Evolutionary conservation across 306 rosid genomes (phyloP), one percentile per base, ranked within the genome.

Genomic region (Gastrolobium villosum): DNA sequence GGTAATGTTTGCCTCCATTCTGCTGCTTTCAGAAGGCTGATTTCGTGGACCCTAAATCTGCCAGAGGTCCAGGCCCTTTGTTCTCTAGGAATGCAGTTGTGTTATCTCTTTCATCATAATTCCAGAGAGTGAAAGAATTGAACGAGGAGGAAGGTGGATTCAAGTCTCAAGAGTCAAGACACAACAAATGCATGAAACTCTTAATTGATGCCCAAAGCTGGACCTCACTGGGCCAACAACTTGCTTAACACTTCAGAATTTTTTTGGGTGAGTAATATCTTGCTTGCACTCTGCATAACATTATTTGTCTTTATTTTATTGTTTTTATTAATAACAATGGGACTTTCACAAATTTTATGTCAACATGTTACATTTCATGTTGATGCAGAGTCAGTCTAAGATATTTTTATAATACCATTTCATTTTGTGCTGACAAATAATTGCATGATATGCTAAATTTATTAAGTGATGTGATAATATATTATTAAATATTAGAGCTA

Each of bases 1-100:
- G 39, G 34, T 36, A 1, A n/a, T 39, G 43, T 46, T 44, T 10
- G 9, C 65, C 61, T 72, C 49, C 46, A 71, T 53, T 76, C 30
- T 50, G 69, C 55, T 84, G 39, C 69, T 36, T 65, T 73, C 52
- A 35, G 41, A 57, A 65, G 72, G 66, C 79, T 69, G 93, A 89
- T 89, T 90, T 88, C 63, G 90, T 91, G 98, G 97, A 83, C 98
- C 93, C 86, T 67, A 49, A 89, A 81, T 80, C 83, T 56, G 32
- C 20, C 10, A 69, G 59, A 85, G 87, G 87, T 74, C 87, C 88
- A 85, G 82, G 67, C 86, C 61, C 84, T 74, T 83, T 81, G 72
- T 70, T 56, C 82, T 79, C 77, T 56, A 66, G 88, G 92, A 87
- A 88, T 89, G 66, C 87, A 50, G 45, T 6, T 84, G 92, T 81